phyloP scores from a whole-genome alignment of 495 filamentous ascomycete genomes.

The Podospora bellae-mahoneyi region DNA sequence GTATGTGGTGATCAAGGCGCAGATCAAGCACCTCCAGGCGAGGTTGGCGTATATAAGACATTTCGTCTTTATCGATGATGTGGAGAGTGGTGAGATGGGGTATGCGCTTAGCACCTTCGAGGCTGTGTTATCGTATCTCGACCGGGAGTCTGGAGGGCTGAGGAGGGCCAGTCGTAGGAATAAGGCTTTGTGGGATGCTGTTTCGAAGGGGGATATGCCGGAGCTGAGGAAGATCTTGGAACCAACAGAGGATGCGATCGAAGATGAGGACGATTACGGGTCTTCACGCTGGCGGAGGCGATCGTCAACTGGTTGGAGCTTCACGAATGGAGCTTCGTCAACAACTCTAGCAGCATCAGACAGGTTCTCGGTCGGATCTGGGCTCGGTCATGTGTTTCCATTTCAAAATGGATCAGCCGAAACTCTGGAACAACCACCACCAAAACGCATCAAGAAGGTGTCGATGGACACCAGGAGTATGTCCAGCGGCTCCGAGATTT shows the following conservation, averaged over 20 bases:
- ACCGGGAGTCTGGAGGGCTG: slow-evolving; percentile 74
- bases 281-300: slow-evolving; percentile 39
- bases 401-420: slow-evolving; percentile 61
- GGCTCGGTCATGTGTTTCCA: slow-evolving; percentile 83
- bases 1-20: slow-evolving; percentile 87
- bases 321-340: slow-evolving; percentile 45
- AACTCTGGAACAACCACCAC: slow-evolving; percentile 38
- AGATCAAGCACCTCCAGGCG: slow-evolving; percentile 84
- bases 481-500: slow-evolving; percentile 79
- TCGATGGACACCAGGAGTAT: slow-evolving; percentile 84
- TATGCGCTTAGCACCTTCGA: slow-evolving; percentile 97
- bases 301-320: slow-evolving; percentile 42
- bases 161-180: slow-evolving; percentile 83
- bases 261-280: slow-evolving; percentile 43
- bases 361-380: slow-evolving; percentile 54
- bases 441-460: slow-evolving; percentile 67
- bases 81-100: slow-evolving; percentile 93
- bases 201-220: slow-evolving; percentile 66
- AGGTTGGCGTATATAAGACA: slow-evolving; percentile 88
- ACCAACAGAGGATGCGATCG: slow-evolving; percentile 43
- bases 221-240: slow-evolving; percentile 79
- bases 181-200: slow-evolving; percentile 82
- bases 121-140: slow-evolving; percentile 87
- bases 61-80: slow-evolving; percentile 95
- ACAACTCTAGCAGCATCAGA: slow-evolving; percentile 43